Evolutionary conservation across 2,329 filamentous ascomycete genomes (phyloP).

Genomic region (Nigrograna mackinnonii): DNA sequence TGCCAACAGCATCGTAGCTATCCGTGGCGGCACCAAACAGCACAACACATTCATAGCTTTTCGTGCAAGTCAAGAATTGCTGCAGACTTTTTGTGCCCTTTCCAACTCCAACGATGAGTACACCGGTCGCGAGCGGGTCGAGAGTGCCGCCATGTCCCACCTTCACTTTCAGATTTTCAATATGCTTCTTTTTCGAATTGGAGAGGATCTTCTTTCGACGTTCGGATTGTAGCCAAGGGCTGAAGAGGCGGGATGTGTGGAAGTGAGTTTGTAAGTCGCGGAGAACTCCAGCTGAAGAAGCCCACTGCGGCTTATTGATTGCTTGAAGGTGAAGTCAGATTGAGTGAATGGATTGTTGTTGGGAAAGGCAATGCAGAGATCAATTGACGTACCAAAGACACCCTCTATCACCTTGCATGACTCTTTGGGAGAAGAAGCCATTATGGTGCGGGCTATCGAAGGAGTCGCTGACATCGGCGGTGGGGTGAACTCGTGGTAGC

Average conservation of each 20-base stretch:
- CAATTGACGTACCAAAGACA: slow-evolving; percentile 60
- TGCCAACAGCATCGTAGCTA: slow-evolving; percentile 85
- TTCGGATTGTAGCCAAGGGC: slow-evolving; percentile 73
- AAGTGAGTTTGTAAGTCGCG: slow-evolving; percentile 85
- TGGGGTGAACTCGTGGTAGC: slow-evolving; percentile 5
- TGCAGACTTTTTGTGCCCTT: slow-evolving; percentile 82
- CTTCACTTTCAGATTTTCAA: slow-evolving; percentile 68
- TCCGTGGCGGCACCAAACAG: slow-evolving; percentile 93
- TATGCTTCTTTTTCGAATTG: slow-evolving; percentile 60
- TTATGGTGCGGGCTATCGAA: slow-evolving; percentile 15
- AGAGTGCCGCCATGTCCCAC: slow-evolving; percentile 96
- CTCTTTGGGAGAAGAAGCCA: slow-evolving; percentile 31
- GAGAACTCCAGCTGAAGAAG: slow-evolving; percentile 88
- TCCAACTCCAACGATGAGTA: slow-evolving; percentile 86
- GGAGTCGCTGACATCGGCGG: slow-evolving; percentile 24
- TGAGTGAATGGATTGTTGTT: too few species aligned
- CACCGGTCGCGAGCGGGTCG: slow-evolving; percentile 90
- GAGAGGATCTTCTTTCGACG: slow-evolving; percentile 60
- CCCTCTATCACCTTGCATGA: slow-evolving; percentile 61
- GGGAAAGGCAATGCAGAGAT: too few species aligned
- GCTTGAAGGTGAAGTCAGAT: slow-evolving; percentile 55
- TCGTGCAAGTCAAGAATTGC: slow-evolving; percentile 83
- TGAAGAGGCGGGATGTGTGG: slow-evolving; percentile 78
- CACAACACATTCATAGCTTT: slow-evolving; percentile 87
- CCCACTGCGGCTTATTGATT: slow-evolving; percentile 87